Evolutionary conservation across 2,329 filamentous ascomycete species (phyloP), one percentile per base, ranked within the genome.

Genomic region (Orbilia ellipsospora): DNA sequence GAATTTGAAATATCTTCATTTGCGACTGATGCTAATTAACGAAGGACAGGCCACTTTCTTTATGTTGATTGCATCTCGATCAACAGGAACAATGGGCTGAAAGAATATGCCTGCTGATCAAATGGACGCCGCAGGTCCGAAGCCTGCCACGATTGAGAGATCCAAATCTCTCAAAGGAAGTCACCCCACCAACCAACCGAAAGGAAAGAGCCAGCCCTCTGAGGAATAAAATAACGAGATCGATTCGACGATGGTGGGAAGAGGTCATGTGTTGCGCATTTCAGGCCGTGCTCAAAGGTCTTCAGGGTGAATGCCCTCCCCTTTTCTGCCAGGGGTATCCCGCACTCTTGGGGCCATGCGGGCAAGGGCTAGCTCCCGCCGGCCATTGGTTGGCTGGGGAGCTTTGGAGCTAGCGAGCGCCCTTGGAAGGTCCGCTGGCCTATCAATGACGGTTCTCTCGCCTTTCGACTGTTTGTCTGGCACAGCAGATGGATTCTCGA

Each of bases 281-380:
- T 23, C 23, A 68, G 60, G 63, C 70, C 64, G 70, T 67, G 56
- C 57, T 74, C 62, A 31, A 31, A 31, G 28, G 28, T 7, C 28
- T 7, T 31, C 28, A 31, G 28, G 28, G 28, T 31, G 28, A 31
- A 31, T 36, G 57, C 7, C 40, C 45, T 59, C 57, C 50, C 59
- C 66, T 56, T 65, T 57, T 75, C 55, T 69, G 72, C 54, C 63
- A 75, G 72, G 72, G 72, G 72, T 64, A 75, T 75, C 72, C 72
- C 72, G 72, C 72, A 57, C 59, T 60, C 36, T 65, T 65, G 72
- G 31, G 61, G 60, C 66, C 72, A 69, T 68, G 64, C 72, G 44
- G 60, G 60, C 72, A 75, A 59, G 70, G 72, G 60, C 54, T 52
- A 16, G 64, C 67, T 75, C 72, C 72, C 64, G 72, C 52, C 20